Conservation (phyloP, 139 green algal genomes). For the Bryopsis sp. region DNA sequence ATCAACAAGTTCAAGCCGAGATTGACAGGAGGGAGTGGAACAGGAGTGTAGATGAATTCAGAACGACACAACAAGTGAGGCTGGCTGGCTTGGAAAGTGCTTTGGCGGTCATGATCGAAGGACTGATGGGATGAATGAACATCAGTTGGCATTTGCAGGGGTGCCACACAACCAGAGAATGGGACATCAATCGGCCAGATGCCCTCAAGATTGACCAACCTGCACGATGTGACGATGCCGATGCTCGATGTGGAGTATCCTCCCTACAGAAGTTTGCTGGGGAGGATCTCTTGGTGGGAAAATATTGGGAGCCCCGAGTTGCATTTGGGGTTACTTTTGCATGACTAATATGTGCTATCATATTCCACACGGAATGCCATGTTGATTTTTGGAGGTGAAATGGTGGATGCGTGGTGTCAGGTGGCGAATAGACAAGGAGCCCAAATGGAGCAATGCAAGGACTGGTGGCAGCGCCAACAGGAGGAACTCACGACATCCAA, state of each 20-base stretch:
- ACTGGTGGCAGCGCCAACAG: slow-evolving; percentile 56
- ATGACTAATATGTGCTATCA: too few relatives aligned
- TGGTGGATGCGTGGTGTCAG: too few relatives aligned
- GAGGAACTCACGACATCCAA: slow-evolving; percentile 33
- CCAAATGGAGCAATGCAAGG: slow-evolving; percentile 48
- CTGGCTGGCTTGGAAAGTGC: background rate
- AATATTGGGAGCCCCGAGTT: too few relatives aligned
- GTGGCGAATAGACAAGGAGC: slow-evolving; percentile 34
- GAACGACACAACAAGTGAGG: slow-evolving; percentile 10
- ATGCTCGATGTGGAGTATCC: slow-evolving; percentile 40
- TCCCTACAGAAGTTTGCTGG: slow-evolving; percentile 58
- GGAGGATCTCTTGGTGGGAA: slow-evolving; percentile 54
- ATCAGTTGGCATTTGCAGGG: slow-evolving; percentile 27
- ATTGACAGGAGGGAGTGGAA: slow-evolving; percentile 20
- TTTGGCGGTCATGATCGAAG: too few relatives aligned
- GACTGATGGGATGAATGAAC: too few relatives aligned
- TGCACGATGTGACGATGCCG: slow-evolving; percentile 52
- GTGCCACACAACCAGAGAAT: slow-evolving; percentile 46
- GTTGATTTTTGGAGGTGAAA: too few relatives aligned
- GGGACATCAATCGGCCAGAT: slow-evolving; percentile 64
- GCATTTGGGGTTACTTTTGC: background rate
- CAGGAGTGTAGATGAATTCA: slow-evolving; percentile 31
- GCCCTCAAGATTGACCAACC: slow-evolving; percentile 39
- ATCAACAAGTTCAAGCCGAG: slow-evolving; percentile 41
- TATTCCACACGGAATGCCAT: too few relatives aligned